phyloP scores from a whole-genome alignment of 768 basidiomycete species.

The Lepiota subincarnata region DNA sequence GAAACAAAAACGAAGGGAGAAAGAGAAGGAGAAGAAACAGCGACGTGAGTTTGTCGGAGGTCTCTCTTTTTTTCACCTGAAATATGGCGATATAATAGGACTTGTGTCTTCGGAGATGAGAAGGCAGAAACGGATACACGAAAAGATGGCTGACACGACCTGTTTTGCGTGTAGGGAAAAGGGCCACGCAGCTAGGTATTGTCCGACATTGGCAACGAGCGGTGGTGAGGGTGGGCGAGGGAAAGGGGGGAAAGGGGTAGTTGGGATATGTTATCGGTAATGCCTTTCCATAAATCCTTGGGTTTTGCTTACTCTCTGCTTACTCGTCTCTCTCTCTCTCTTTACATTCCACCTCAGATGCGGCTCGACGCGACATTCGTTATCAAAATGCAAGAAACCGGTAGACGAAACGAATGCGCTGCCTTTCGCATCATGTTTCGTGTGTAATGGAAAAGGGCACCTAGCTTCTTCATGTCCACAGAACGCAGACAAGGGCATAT shows the following conservation, averaged over 20 bases:
- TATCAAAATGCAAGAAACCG: conserved; percentile 73
- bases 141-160: conserved; percentile 53
- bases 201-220: conserved; percentile 44
- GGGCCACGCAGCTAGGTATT: conserved; percentile 83
- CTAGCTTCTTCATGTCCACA: conserved; percentile 79
- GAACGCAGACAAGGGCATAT: conserved; percentile 78
- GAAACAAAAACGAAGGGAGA: conserved; percentile 28
- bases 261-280: conserved; percentile 75
- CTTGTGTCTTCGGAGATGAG: conserved; percentile 45
- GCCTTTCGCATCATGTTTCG: conserved; percentile 90
- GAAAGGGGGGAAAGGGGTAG: conserved; percentile 21
- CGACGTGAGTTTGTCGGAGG: conserved; percentile 27
- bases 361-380: conserved; percentile 71
- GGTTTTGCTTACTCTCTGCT: too few species aligned
- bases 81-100: not conserved
- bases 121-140: conserved; percentile 58
- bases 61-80: conserved; percentile 9
- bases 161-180: conserved; percentile 86
- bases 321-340: too few species aligned
- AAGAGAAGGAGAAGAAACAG: conserved; percentile 25
- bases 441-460: conserved; percentile 82
- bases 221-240: conserved; percentile 11
- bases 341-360: conserved; percentile 47
- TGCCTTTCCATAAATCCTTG: too few species aligned
- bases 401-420: conserved; percentile 60